Evolutionary conservation across 345 rosid species (phyloP).

Genomic region (Heritiera fomes): DNA sequence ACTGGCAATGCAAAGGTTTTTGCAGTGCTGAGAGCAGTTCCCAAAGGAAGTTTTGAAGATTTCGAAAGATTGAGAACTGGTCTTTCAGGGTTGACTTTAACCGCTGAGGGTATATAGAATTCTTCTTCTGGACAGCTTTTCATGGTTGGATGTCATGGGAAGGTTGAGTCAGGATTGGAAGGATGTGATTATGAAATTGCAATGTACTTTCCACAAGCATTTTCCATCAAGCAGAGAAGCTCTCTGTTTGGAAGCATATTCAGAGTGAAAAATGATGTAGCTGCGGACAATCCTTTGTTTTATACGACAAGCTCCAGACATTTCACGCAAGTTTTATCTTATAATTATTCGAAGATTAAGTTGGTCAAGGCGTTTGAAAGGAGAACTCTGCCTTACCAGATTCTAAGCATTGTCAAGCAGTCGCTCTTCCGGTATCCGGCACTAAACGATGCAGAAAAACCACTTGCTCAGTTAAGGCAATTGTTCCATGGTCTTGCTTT

Average conservation of each 20-base stretch:
- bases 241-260: constrained; percentile 4
- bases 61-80: neutral
- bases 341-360: constrained; percentile 13
- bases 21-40: constrained; percentile 3
- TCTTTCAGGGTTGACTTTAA: constrained; percentile 5
- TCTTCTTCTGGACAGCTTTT: constrained; percentile 14
- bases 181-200: constrained; percentile 7
- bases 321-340: neutral
- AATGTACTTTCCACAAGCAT: neutral
- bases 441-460: neutral
- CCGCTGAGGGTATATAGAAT: constrained; percentile 12
- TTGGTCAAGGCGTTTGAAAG: neutral
- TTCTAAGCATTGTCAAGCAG: neutral
- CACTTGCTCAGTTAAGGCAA: neutral
- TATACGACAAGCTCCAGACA: neutral
- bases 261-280: neutral
- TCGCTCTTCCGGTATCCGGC: neutral
- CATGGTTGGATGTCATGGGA: constrained; percentile 13
- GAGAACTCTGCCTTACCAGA: neutral
- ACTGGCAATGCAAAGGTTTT: neutral
- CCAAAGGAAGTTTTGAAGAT: neutral
- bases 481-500: neutral
- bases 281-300: constrained; percentile 3
- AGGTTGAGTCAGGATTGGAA: neutral
- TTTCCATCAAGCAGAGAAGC: constrained; percentile 17